These are phyloP conservation scores for Salpingoeca rosetta DNA, from an alignment of 78 protist species.

Conservation along the genomic window DNA sequence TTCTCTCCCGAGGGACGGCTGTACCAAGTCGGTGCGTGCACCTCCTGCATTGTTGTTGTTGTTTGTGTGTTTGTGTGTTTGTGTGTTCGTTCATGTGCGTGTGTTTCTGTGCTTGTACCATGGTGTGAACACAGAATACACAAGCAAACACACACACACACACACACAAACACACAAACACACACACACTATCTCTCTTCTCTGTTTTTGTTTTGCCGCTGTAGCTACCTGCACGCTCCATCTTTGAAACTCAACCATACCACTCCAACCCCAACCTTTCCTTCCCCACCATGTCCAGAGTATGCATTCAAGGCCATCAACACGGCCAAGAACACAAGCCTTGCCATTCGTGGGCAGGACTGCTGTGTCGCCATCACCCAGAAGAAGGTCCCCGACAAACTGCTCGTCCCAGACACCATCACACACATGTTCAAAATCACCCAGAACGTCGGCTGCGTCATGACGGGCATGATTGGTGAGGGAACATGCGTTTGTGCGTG, in stretches of 20 bases:
- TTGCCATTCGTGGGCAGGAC: conserved; percentile 88
- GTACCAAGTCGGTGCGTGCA: conserved; percentile 83
- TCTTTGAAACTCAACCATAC: not conserved
- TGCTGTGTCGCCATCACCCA: conserved; percentile 74
- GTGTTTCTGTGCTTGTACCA: not conserved
- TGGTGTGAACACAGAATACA: not conserved
- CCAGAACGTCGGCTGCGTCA: conserved; percentile 73
- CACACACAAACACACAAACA: not conserved
- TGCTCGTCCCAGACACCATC: conserved; percentile 70
- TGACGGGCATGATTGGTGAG: conserved; percentile 82
- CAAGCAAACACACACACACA: not conserved
- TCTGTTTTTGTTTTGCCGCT: not conserved
- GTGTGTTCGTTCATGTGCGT: not conserved
- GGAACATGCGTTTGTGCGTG: no score
- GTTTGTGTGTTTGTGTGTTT: not conserved
- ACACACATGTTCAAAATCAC: conserved; percentile 75
- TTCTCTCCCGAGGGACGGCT: conserved; percentile 95
- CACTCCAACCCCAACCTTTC: not conserved
- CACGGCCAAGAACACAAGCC: conserved; percentile 68
- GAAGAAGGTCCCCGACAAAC: conserved; percentile 88
- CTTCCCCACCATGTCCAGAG: conserved; percentile 31
- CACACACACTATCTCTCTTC: not conserved
- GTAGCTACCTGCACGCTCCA: not conserved
- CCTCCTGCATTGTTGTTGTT: not conserved
- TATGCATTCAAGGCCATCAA: conserved; percentile 93